These are phyloP conservation scores for Paramecium pentaurelia DNA, from an alignment of 73 alveolate genomes.

Conservation along the genomic window DNA sequence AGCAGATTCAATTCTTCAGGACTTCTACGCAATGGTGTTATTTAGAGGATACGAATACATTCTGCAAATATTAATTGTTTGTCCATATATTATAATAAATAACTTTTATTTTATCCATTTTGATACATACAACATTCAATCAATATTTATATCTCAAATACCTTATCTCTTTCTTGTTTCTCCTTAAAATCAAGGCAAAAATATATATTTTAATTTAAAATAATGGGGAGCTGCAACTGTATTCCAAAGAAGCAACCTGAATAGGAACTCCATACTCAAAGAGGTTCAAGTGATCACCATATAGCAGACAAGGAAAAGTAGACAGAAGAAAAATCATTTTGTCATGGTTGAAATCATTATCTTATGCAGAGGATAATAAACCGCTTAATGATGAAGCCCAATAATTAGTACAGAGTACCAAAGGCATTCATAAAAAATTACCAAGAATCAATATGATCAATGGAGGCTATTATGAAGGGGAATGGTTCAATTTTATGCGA, in stretches of 20 bases:
- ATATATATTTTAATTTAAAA: neutral
- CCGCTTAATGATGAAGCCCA: conserved; percentile 21
- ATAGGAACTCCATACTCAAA: neutral
- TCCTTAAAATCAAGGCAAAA: neutral
- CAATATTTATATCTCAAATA: neutral
- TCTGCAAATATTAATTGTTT: neutral
- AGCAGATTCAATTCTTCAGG: neutral
- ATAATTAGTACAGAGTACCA: conserved; percentile 14
- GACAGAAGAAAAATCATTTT: neutral
- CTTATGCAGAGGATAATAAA: conserved; percentile 26
- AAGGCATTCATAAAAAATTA: neutral
- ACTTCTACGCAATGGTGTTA: neutral
- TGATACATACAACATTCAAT: neutral
- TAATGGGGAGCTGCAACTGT: conserved; percentile 46
- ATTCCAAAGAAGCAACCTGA: neutral
- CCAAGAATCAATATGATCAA: conserved; percentile 23
- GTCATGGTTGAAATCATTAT: neutral
- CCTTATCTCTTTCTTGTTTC: neutral
- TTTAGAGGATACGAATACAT: neutral
- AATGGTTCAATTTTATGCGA: conserved; percentile 42
- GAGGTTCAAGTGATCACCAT: neutral
- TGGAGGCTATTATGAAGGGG: conserved; percentile 42
- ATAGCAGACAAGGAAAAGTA: neutral
- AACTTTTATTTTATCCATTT: neutral
- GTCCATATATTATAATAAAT: neutral